Conservation (phyloP, 2,329 filamentous ascomycete genomes). For the Furcasterigmium furcatum region DNA sequence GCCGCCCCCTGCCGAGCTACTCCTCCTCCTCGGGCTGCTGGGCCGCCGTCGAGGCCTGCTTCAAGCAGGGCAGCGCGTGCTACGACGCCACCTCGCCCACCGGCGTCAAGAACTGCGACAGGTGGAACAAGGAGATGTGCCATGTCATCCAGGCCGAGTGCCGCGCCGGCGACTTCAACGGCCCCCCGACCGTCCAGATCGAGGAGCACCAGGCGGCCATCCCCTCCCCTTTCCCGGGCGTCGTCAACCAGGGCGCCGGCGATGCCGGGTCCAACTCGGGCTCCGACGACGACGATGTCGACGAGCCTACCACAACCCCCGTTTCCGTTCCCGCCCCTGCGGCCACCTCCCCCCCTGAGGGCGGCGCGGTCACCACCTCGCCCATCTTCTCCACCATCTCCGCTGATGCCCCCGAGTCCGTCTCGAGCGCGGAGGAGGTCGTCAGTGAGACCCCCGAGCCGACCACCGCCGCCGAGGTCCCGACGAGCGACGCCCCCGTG, state of each 20-base stretch:
- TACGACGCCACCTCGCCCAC: constrained; percentile 56
- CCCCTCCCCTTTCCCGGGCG: constrained; percentile 28
- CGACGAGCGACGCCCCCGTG: too few species aligned
- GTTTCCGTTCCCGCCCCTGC: not conserved
- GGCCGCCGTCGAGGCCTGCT: constrained; percentile 53
- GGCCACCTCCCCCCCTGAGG: not conserved
- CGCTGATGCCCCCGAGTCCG: not conserved
- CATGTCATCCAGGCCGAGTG: constrained; percentile 40
- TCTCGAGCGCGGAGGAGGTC: too few species aligned
- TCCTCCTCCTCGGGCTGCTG: constrained; percentile 56
- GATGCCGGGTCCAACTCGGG: constrained; percentile 1
- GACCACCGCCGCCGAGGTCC: constrained; percentile 1
- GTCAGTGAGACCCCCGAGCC: too few species aligned
- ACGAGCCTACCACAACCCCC: constrained; percentile 3
- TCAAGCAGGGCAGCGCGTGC: constrained; percentile 56
- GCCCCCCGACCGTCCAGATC: constrained; percentile 42
- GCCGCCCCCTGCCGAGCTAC: constrained; percentile 56
- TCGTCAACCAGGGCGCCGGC: constrained; percentile 15
- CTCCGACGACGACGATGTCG: not conserved
- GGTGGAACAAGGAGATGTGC: constrained; percentile 61
- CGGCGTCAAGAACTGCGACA: constrained; percentile 55
- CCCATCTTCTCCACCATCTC: not conserved
- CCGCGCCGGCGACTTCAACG: constrained; percentile 34
- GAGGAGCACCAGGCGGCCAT: constrained; percentile 23
- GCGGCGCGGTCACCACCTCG: not conserved